Conservation (phyloP, 1,139 yeast genomes). For the Pichia sp. region DNA sequence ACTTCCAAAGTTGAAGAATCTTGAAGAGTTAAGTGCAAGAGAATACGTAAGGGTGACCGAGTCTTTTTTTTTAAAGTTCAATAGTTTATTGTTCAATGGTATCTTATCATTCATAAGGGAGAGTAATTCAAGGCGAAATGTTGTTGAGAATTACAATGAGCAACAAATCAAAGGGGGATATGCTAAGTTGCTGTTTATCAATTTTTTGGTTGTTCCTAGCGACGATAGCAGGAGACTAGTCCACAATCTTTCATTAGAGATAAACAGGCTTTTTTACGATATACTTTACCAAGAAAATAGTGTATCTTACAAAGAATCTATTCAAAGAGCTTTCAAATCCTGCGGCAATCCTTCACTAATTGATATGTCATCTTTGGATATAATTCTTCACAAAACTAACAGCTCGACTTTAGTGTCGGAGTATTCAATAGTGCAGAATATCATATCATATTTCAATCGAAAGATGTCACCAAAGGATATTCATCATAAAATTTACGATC, state of each 20-base stretch:
- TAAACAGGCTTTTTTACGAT: constrained; percentile 23
- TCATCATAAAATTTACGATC: constrained; percentile 53
- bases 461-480: constrained; percentile 27
- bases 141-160: constrained; percentile 25
- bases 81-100: constrained; percentile 29
- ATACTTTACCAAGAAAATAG: constrained; percentile 22
- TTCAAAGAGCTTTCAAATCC: constrained; percentile 11
- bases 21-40: constrained; percentile 26
- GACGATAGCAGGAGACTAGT: constrained; percentile 26
- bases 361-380: constrained; percentile 24
- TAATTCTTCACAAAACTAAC: constrained; percentile 11
- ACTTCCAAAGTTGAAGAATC: constrained; percentile 29
- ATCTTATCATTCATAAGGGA: constrained; percentile 28
- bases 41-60: constrained; percentile 29
- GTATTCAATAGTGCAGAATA: constrained; percentile 4
- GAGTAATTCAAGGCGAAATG: constrained; percentile 26
- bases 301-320: constrained; percentile 7
- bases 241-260: constrained; percentile 21
- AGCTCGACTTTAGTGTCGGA: constrained; percentile 11
- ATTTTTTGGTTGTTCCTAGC: constrained; percentile 25
- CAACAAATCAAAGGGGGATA: constrained; percentile 23
- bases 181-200: constrained; percentile 30
- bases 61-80: constrained; percentile 25
- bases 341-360: constrained; percentile 17
- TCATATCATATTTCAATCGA: neutral